phyloP scores from a whole-genome alignment of 768 basidiomycete species.

The Xerocomus brunneocitrinus region DNA sequence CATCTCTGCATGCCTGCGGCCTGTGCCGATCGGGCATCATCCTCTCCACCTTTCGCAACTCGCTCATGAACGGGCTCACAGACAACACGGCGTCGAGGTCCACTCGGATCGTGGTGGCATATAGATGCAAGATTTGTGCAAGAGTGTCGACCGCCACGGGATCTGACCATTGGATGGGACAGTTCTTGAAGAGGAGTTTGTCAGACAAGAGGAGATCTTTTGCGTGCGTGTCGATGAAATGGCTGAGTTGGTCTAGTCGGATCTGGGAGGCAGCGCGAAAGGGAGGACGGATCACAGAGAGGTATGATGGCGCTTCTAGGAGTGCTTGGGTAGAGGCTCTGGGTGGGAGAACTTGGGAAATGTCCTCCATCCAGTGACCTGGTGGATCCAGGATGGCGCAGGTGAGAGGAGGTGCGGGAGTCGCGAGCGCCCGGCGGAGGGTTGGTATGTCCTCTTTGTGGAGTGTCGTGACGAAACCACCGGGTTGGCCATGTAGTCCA shows the following conservation, averaged over 20 bases:
- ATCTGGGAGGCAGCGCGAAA: conserved; percentile 36
- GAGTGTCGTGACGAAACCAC: conserved; percentile 76
- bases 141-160: conserved; percentile 18
- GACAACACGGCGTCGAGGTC: conserved; percentile 19
- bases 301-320: conserved; percentile 45
- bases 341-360: conserved; percentile 42
- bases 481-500: conserved; percentile 54
- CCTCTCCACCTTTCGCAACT: conserved; percentile 19
- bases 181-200: conserved; percentile 41
- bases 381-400: conserved; percentile 46
- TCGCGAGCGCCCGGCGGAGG: conserved; percentile 51
- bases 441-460: conserved; percentile 54
- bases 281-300: conserved; percentile 40
- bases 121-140: conserved; percentile 28
- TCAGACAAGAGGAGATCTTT: conserved; percentile 41
- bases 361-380: conserved; percentile 18
- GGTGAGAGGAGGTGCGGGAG: conserved; percentile 46
- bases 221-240: conserved; percentile 41
- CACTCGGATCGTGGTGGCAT: conserved; percentile 28
- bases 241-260: conserved; percentile 29
- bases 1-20: conserved; percentile 8
- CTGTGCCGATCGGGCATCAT: conserved; percentile 17
- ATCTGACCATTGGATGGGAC: conserved; percentile 39
- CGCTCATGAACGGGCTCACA: conserved; percentile 19
- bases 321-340: conserved; percentile 39